Percentiles rank a stretch among this genome's conserved stretches.
These are phyloP conservation scores for Delphinella strobiligena DNA, from an alignment of 2,329 filamentous ascomycete genomes.

Conservation along the genomic window DNA sequence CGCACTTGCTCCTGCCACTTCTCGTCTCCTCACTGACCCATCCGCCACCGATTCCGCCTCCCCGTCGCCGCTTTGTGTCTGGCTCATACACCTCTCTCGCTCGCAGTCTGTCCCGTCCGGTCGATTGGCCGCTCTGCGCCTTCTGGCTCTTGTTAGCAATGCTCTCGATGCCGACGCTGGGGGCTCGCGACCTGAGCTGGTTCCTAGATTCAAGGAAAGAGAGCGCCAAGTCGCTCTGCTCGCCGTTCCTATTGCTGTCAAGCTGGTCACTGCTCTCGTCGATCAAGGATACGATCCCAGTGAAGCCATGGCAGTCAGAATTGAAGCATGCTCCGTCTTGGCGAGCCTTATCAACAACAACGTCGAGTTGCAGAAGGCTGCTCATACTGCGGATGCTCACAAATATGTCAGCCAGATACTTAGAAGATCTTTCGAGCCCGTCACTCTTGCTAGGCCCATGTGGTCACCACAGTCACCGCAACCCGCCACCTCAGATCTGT, in stretches of 20 bases:
- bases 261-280: constrained; percentile 30
- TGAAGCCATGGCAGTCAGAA: constrained; percentile 40
- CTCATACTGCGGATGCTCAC: constrained; percentile 57
- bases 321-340: constrained; percentile 63
- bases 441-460: constrained; percentile 37
- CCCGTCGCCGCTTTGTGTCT: constrained; percentile 32
- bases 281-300: constrained; percentile 14
- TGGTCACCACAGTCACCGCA: constrained; percentile 38
- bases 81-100: constrained; percentile 34
- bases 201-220: constrained; percentile 23
- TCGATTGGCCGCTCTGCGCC: constrained; percentile 29
- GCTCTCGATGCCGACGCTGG: constrained; percentile 22
- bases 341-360: constrained; percentile 70
- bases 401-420: constrained; percentile 51
- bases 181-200: constrained; percentile 18
- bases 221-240: constrained; percentile 32
- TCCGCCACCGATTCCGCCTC: constrained; percentile 10
- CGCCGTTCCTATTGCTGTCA: constrained; percentile 35
- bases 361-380: constrained; percentile 67
- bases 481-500: constrained; percentile 8
- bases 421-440: constrained; percentile 53
- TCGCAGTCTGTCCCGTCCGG: constrained; percentile 25
- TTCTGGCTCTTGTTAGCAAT: constrained; percentile 25
- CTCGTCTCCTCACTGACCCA: constrained; percentile 8
- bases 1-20: constrained; percentile 6